Conservation (phyloP, 495 filamentous ascomycete genomes). For the Tuber brumale region DNA sequence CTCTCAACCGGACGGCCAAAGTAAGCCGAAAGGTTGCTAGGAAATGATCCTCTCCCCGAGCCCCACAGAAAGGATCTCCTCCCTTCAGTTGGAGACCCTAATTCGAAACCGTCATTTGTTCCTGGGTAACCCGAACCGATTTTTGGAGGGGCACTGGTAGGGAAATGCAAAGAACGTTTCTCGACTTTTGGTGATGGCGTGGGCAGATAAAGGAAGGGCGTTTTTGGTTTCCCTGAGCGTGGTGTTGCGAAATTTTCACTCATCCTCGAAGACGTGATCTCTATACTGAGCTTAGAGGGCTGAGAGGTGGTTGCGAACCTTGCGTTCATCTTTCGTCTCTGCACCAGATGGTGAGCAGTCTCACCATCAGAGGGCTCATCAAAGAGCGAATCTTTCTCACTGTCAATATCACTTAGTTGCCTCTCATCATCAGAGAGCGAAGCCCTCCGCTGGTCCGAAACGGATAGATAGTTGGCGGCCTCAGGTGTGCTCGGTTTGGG, state of each 20-base stretch:
- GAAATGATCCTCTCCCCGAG: conserved; percentile 11
- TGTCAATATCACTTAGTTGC: conserved; percentile 23
- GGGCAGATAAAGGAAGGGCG: conserved; percentile 38
- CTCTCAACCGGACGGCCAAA: conserved; percentile 26
- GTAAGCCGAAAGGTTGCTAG: conserved; percentile 31
- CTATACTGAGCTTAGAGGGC: conserved; percentile 24
- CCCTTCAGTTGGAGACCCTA: neutral
- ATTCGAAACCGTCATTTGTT: conserved; percentile 6
- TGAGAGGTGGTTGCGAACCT: conserved; percentile 19
- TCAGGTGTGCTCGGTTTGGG: conserved; percentile 11
- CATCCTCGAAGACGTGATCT: conserved; percentile 17
- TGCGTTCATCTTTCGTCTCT: conserved; percentile 10
- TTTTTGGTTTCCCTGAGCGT: conserved; percentile 22
- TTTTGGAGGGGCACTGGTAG: conserved; percentile 23
- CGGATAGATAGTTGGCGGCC: conserved; percentile 2
- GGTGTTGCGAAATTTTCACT: conserved; percentile 16
- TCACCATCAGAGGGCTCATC: conserved; percentile 37
- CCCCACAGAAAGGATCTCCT: conserved; percentile 27
- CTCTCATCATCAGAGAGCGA: conserved; percentile 30
- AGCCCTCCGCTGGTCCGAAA: conserved; percentile 22
- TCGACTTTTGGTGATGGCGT: conserved; percentile 37
- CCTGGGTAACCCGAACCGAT: neutral
- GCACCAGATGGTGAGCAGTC: conserved; percentile 18
- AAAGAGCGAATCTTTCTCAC: conserved; percentile 39
- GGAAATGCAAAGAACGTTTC: conserved; percentile 27